Percentiles rank a stretch among this genome's conserved stretches.
Evolutionary conservation across 768 basidiomycete species (phyloP).

Genomic region (Steccherinum ochraceum): DNA sequence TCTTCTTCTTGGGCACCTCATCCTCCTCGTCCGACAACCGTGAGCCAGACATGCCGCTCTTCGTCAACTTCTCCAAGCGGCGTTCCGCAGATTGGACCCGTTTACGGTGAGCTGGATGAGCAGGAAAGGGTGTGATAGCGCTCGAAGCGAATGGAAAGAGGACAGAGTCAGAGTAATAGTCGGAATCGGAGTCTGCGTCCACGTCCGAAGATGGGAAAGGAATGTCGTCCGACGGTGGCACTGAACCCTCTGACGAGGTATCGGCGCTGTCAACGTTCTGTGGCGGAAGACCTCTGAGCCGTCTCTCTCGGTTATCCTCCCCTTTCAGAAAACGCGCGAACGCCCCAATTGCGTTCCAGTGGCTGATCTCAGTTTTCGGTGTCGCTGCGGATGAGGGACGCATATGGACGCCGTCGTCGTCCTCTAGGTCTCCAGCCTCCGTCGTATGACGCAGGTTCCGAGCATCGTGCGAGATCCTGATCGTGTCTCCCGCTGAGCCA

Average conservation of each 20-base stretch:
- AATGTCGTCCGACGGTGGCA: constrained; percentile 6
- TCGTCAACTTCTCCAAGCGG: constrained; percentile 19
- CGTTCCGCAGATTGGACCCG: constrained; percentile 21
- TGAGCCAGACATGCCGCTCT: constrained; percentile 17
- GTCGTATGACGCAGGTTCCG: background rate
- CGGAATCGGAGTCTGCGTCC: constrained; percentile 2
- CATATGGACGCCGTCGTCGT: background rate
- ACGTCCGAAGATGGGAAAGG: background rate
- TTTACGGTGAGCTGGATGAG: constrained; percentile 18
- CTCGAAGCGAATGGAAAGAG: constrained; percentile 17
- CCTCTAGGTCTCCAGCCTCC: background rate
- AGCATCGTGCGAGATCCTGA: constrained; percentile 16
- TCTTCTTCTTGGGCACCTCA: constrained; percentile 6
- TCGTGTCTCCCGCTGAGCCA: constrained; percentile 15
- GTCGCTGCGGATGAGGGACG: constrained; percentile 7
- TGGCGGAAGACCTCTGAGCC: constrained; percentile 7
- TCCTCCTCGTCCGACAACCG: constrained; percentile 19
- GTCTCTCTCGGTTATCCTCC: constrained; percentile 14
- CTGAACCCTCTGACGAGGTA: constrained; percentile 2
- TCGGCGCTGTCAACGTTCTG: constrained; percentile 10
- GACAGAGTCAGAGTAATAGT: constrained; percentile 9
- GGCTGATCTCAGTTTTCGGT: constrained; percentile 13
- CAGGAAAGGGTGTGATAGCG: constrained; percentile 21
- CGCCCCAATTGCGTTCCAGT: constrained; percentile 22
- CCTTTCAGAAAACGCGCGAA: constrained; percentile 22